A percentile compares a stretch with the other conserved stretches of the same genome.
phyloP scores from a whole-genome alignment of 2,329 filamentous ascomycete genomes.

The Cytospora schulzeri region DNA sequence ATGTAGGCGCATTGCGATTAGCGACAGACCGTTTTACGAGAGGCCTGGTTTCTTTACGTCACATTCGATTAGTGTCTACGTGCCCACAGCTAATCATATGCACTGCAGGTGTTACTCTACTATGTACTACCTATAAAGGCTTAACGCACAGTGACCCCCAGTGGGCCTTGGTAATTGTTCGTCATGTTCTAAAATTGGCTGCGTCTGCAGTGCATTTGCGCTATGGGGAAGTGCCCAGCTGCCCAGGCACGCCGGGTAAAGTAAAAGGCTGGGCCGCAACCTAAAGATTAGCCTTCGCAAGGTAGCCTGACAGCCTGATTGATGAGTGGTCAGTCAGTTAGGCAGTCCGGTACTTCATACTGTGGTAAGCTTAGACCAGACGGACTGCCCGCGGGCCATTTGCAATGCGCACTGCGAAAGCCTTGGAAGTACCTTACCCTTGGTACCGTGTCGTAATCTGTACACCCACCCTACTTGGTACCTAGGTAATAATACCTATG shows the following conservation, averaged over 20 bases:
- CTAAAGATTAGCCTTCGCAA: too few relatives aligned
- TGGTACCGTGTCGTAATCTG: too few relatives aligned
- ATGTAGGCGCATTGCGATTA: background rate
- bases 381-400: background rate
- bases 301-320: too few relatives aligned
- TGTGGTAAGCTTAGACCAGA: background rate
- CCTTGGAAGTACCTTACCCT: background rate
- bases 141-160: background rate
- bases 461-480: background rate
- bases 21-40: background rate
- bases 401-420: background rate
- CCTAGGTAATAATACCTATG: background rate
- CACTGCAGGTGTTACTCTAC: too few relatives aligned
- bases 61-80: background rate
- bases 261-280: background rate
- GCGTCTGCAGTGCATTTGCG: background rate
- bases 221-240: background rate
- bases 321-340: too few relatives aligned
- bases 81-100: background rate
- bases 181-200: slow-evolving; percentile 2
- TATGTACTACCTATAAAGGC: background rate
- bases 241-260: background rate
- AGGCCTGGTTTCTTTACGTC: background rate
- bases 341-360: background rate
- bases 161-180: background rate